These are phyloP conservation scores for Prunus kanzakura DNA, from an alignment of 306 rosid species.

Conservation along the genomic window DNA sequence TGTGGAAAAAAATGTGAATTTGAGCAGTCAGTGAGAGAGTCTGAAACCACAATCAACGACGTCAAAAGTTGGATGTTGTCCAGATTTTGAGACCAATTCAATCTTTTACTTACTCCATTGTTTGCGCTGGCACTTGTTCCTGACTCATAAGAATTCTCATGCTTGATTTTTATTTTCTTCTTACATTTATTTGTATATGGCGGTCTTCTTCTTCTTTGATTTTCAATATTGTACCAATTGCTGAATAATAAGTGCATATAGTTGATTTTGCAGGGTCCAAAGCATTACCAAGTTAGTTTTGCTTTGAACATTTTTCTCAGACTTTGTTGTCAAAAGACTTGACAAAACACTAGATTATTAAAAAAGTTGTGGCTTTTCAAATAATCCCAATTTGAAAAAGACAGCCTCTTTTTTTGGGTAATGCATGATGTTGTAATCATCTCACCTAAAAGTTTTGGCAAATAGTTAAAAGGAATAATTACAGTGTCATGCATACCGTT, in stretches of 20 bases:
- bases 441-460: no score
- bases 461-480: no score
- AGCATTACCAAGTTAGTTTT: not conserved
- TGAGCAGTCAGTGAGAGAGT: not conserved
- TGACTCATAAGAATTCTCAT: not conserved
- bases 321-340: not conserved
- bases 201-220: not conserved
- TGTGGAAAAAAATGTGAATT: not conserved
- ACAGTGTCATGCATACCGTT: no score
- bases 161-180: not conserved
- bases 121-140: not conserved
- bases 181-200: not conserved
- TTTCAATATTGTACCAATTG: not conserved
- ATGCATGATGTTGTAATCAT: no score
- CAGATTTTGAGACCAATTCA: not conserved
- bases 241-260: not conserved
- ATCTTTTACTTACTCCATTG: not conserved
- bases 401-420: no score
- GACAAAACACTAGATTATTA: no score
- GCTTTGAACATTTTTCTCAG: not conserved
- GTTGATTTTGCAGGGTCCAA: not conserved
- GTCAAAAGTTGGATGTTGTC: not conserved
- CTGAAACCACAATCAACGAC: not conserved
- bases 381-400: no score
- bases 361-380: no score